Evolutionary conservation across 805 yeast species (phyloP).

Genomic region (Saccharomycopsis sp.): DNA sequence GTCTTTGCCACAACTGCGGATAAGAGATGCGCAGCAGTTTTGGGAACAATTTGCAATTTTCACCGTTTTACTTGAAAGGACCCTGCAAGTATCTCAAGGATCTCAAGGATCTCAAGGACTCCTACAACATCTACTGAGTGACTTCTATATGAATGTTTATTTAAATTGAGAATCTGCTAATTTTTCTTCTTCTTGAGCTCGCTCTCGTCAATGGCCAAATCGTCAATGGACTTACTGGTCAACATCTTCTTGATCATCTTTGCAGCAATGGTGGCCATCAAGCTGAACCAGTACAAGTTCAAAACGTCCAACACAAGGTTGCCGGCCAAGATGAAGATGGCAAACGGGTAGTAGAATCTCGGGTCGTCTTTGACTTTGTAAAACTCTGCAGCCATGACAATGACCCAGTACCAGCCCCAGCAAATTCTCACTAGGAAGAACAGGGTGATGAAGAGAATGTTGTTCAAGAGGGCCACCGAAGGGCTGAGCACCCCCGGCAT

Average conservation of each 20-base stretch:
- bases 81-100: no score
- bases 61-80: no score
- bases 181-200: slow-evolving; percentile 6
- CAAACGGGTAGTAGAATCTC: slow-evolving; percentile 37
- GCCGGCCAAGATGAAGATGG: slow-evolving; percentile 29
- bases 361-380: slow-evolving; percentile 31
- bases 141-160: no score
- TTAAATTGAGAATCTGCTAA: no score
- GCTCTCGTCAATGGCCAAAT: slow-evolving; percentile 18
- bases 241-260: slow-evolving; percentile 31
- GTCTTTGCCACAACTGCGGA: no score
- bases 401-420: slow-evolving; percentile 75
- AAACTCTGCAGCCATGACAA: slow-evolving; percentile 39
- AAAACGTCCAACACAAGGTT: slow-evolving; percentile 55
- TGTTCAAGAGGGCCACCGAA: slow-evolving; percentile 48
- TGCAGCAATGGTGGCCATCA: slow-evolving; percentile 61
- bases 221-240: slow-evolving; percentile 20
- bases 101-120: slow-evolving; percentile 1
- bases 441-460: slow-evolving; percentile 49
- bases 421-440: slow-evolving; percentile 68
- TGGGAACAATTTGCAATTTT: no score
- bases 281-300: slow-evolving; percentile 72
- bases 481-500: slow-evolving; percentile 55
- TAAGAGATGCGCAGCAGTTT: no score
- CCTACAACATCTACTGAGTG: no score